Base-by-base conservation (phyloP, 1,284 basidiomycete genomes). In the Coniferiporia weirii region DNA sequence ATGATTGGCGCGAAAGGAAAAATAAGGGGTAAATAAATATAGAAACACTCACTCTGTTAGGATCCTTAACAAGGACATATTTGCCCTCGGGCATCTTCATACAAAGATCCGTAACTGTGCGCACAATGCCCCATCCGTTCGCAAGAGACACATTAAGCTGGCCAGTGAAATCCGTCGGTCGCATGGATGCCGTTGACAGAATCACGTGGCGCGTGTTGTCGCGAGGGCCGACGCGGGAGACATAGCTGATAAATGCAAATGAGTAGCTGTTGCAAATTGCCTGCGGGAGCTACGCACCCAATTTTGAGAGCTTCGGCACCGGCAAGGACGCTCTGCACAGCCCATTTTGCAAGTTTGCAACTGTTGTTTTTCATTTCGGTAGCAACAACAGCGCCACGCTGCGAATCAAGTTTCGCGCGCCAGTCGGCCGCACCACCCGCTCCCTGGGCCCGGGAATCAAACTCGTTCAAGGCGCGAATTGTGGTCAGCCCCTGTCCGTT, bases 301-400 rank as follows among this genome's bases (percentile, higher is more conserved):
- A 99, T 92, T 79, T 99, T 99, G 88, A 99, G 91, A 67, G 88
- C 79, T 64, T 99, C 97, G 17, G 95, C 96, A 54, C 97, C 97
- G 52, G 97, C 95, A 46, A 99, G 79, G 57, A 98, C 82, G 70
- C 91, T 93, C 78, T 98, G 95, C 35, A 98, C 91, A 0, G 97
- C 89, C 92, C 96, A 99, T 70, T 96, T 91, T 17, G 96, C 95
- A 54, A 99, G 83, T 76, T 99, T 99, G 79, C 89, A 95, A 69
- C 90, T 93, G 78, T 99, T 99, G 78, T 99, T 99, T 81, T 99
- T 99, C 97, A 99, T 98, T 79, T 99, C 97, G 46, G 94, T 97
- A 50, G 97, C 95, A 60, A 99, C 94, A 48, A 99, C 96, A 2
- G 97, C 97, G 68, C 97, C 97, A 61, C 95, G 87, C 75, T 98